Conservation (phyloP, 2,329 filamentous ascomycete species). For the Aspergillus fijiensis region DNA sequence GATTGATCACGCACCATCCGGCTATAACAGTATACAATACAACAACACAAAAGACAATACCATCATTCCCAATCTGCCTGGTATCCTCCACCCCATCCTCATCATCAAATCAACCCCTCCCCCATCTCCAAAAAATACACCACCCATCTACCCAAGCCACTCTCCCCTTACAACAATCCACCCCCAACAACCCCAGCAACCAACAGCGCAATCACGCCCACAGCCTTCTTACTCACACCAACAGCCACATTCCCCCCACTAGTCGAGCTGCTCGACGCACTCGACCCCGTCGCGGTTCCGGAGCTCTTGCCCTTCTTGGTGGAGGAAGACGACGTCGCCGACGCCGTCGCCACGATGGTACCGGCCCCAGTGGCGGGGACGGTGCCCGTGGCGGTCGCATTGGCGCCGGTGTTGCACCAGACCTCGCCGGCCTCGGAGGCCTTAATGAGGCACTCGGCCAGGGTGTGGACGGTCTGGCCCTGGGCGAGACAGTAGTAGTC, state of each 20-base stretch:
- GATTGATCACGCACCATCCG: too few relatives aligned
- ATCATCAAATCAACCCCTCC: not conserved
- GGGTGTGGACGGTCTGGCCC: constrained; percentile 18
- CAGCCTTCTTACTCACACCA: constrained; percentile 8
- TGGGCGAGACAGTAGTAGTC: constrained; percentile 27
- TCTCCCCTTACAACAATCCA: not conserved
- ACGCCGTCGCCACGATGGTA: constrained; percentile 16
- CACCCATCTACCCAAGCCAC: not conserved
- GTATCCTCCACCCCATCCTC: too few relatives aligned
- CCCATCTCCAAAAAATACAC: not conserved
- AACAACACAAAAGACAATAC: too few relatives aligned
- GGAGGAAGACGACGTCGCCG: constrained; percentile 11
- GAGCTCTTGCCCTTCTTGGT: not conserved
- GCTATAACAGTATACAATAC: too few relatives aligned
- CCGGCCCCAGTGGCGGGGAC: constrained; percentile 19
- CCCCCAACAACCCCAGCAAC: constrained; percentile 12
- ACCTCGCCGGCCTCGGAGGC: constrained; percentile 21
- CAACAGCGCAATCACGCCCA: constrained; percentile 12
- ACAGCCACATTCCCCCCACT: constrained; percentile 2
- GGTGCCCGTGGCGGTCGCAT: constrained; percentile 22
- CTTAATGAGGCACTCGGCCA: constrained; percentile 25
- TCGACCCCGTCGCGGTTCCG: not conserved
- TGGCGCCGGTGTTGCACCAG: constrained; percentile 26
- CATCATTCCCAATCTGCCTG: too few relatives aligned
- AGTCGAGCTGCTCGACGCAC: not conserved